Evolutionary conservation across 2,329 filamentous ascomycete genomes (phyloP).

Genomic region (Rutstroemia sp.): DNA sequence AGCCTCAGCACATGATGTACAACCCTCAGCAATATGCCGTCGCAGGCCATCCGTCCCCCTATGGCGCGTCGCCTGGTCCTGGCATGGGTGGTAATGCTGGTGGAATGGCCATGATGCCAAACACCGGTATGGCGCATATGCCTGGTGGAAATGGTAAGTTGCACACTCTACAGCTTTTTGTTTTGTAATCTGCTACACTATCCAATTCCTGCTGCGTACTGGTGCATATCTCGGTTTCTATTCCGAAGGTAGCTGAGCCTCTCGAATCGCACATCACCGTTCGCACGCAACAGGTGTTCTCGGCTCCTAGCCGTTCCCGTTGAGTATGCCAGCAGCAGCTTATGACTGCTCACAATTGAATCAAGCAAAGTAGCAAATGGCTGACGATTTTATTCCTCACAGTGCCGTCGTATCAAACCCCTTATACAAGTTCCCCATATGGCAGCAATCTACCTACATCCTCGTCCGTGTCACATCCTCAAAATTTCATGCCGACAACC

Average conservation of each 20-base stretch:
- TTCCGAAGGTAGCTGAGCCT: not conserved
- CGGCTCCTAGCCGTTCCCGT: not conserved
- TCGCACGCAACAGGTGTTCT: not conserved
- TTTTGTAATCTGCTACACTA: not conserved
- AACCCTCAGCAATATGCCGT: conserved; percentile 33
- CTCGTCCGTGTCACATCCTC: conserved; percentile 38
- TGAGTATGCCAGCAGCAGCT: not conserved
- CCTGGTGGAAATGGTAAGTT: conserved; percentile 27
- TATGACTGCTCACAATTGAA: conserved; percentile 10
- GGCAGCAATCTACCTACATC: conserved; percentile 31
- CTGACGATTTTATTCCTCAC: conserved; percentile 25
- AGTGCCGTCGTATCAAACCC: conserved; percentile 51
- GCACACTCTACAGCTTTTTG: conserved; percentile 13
- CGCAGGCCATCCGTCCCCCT: conserved; percentile 22
- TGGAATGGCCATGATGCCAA: conserved; percentile 51
- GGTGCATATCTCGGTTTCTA: not conserved
- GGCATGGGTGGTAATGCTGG: conserved; percentile 25
- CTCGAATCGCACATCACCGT: not conserved
- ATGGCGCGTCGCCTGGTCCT: conserved; percentile 18
- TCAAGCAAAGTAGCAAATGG: conserved; percentile 14
- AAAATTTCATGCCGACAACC: conserved; percentile 50
- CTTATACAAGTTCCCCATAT: conserved; percentile 51
- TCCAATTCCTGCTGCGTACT: conserved; percentile 1
- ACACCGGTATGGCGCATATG: conserved; percentile 30
- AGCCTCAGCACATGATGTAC: conserved; percentile 48